These are phyloP conservation scores for Botrytis fabae DNA, from an alignment of 2,329 filamentous ascomycete genomes.

Conservation along the genomic window DNA sequence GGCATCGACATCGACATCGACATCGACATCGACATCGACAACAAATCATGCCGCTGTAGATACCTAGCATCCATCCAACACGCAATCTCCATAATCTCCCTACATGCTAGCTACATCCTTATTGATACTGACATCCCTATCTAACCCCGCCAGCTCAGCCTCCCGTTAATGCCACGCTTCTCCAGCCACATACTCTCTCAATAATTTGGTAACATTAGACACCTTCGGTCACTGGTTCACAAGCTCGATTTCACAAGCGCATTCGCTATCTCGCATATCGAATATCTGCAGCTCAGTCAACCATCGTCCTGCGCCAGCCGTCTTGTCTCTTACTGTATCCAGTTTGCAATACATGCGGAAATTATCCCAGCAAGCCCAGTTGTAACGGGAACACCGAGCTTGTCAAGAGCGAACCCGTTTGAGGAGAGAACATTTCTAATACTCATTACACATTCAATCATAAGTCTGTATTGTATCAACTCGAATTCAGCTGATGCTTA, in stretches of 20 bases:
- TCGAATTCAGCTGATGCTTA: neutral
- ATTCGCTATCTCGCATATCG: neutral
- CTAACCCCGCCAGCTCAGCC: conserved; percentile 14
- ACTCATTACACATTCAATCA: neutral
- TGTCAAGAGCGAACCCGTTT: neutral
- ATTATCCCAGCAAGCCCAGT: conserved; percentile 2
- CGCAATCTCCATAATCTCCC: neutral
- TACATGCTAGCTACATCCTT: neutral
- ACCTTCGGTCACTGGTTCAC: neutral
- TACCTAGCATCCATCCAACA: neutral
- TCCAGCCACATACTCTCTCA: conserved; percentile 10
- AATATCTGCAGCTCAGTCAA: neutral
- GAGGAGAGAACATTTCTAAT: neutral
- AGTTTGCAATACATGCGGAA: neutral
- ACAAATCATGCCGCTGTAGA: neutral
- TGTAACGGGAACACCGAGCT: conserved; percentile 13
- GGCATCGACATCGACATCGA: neutral
- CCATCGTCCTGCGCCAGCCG: neutral
- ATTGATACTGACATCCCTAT: neutral
- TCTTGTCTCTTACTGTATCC: neutral
- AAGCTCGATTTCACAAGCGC: neutral
- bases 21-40: neutral
- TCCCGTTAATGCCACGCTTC: conserved; percentile 6
- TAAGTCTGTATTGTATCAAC: neutral
- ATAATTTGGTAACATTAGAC: neutral